phyloP scores from a whole-genome alignment of 2,329 filamentous ascomycete species.

The Colletotrichum sp. region DNA sequence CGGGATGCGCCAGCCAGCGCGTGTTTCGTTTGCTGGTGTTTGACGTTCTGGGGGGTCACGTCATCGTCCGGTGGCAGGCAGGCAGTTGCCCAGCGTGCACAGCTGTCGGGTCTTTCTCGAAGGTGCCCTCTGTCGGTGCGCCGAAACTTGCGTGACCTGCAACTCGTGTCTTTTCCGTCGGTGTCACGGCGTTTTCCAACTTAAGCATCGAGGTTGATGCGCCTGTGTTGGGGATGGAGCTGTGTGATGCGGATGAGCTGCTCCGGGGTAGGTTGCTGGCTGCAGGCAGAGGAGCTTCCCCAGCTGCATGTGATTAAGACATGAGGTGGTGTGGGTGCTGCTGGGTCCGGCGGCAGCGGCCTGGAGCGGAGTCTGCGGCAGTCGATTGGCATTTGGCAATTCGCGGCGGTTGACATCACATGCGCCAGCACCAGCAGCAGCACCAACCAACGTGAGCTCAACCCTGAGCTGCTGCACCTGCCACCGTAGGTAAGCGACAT shows the following conservation, averaged over 20 bases:
- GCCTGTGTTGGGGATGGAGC: not conserved
- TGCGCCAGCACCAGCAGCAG: not conserved
- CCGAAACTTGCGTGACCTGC: not conserved
- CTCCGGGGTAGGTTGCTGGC: not conserved
- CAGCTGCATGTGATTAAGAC: conserved; percentile 16
- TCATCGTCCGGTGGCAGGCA: conserved; percentile 8
- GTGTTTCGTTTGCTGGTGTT: conserved; percentile 8
- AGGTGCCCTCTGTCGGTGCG: not conserved
- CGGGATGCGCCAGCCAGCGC: not conserved
- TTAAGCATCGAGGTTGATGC: not conserved
- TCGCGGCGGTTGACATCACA: not conserved
- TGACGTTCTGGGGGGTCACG: conserved; percentile 10
- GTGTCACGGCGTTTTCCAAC: not conserved
- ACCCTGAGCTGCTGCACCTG: not conserved
- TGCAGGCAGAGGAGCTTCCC: conserved; percentile 1
- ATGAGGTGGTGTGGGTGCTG: not conserved
- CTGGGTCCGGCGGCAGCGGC: not conserved
- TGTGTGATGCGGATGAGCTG: not conserved
- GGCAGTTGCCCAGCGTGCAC: not conserved
- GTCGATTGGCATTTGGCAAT: not conserved
- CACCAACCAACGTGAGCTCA: not conserved
- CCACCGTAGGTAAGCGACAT: not conserved
- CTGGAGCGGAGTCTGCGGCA: not conserved
- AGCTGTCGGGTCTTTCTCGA: not conserved
- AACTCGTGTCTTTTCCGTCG: not conserved